A percentile compares a stretch with the other conserved stretches of the same genome.
Conservation (phyloP, 257 asterid species). For the Anisodus tanguticus region DNA sequence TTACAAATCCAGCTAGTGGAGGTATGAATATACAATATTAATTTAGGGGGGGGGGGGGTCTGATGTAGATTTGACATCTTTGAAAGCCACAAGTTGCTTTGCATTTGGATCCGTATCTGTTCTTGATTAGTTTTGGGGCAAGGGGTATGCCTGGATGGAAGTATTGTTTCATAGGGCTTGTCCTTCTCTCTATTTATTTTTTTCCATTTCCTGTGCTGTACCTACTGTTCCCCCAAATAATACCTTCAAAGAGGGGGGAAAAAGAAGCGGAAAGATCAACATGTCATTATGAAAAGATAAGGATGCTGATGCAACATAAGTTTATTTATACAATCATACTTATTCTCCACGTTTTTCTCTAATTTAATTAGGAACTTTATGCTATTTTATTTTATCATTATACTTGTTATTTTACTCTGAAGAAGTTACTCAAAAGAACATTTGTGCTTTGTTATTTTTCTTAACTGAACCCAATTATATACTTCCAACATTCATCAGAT, state of each 20-base stretch:
- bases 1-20: neutral
- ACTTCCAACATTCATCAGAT: constrained; percentile 31
- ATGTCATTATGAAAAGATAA: neutral
- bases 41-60: neutral
- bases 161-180: constrained; percentile 4
- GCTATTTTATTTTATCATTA: neutral
- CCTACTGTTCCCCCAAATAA: neutral
- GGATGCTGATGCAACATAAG: constrained; percentile 1
- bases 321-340: neutral
- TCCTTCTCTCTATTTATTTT: neutral
- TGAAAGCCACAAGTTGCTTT: neutral
- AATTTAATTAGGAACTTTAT: neutral
- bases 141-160: neutral
- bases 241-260: neutral
- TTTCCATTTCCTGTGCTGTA: neutral
- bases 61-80: neutral
- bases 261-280: neutral
- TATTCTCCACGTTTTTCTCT: neutral
- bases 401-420: constrained; percentile 2
- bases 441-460: constrained; percentile 4
- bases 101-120: neutral
- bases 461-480: neutral
- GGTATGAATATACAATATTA: neutral
- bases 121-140: neutral
- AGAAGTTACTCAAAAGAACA: neutral